phyloP scores from a whole-genome alignment of 257 asterid species.

The Lycium barbarum region DNA sequence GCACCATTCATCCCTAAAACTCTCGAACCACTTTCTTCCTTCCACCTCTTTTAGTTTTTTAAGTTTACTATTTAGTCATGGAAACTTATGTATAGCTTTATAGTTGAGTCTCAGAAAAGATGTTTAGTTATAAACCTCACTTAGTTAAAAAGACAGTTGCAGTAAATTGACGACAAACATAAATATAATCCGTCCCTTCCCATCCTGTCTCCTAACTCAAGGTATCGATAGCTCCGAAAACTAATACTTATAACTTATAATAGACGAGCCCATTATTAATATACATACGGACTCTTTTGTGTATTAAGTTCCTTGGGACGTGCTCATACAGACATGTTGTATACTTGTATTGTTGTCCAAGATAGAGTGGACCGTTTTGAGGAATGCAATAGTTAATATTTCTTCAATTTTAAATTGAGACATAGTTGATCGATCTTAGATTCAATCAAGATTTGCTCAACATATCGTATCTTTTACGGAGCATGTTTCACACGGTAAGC shows the following conservation, averaged over 20 bases:
- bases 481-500: neutral
- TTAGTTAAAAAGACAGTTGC: neutral
- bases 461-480: too few species aligned
- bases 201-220: too few species aligned
- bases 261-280: too few species aligned
- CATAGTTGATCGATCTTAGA: too few species aligned
- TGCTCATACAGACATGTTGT: neutral
- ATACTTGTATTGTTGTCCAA: neutral
- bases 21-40: neutral
- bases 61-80: neutral
- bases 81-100: neutral
- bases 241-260: too few species aligned
- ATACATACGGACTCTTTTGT: too few species aligned
- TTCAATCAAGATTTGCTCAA: too few species aligned
- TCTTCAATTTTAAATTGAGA: neutral
- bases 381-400: neutral
- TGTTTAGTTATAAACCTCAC: neutral
- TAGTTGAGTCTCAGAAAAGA: neutral
- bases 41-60: neutral
- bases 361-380: neutral
- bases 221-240: too few species aligned
- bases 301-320: neutral
- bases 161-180: neutral
- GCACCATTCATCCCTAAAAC: neutral
- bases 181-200: neutral